Conservation (phyloP, 257 asterid species). For the Euphrasia confusa region DNA sequence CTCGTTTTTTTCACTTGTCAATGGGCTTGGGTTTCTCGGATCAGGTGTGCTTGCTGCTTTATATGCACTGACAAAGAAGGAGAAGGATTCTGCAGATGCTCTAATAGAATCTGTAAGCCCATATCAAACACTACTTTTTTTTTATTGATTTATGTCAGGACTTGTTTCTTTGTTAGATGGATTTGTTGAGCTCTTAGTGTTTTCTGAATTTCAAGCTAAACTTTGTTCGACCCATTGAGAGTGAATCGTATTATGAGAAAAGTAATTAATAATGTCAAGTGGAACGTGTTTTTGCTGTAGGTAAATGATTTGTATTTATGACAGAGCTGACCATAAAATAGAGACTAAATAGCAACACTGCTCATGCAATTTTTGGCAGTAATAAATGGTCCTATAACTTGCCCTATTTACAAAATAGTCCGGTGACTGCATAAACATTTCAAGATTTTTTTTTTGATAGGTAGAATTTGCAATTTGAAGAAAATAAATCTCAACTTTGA, state of each 20-base stretch:
- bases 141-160: conserved; percentile 2
- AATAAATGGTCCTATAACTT: background rate
- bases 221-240: background rate
- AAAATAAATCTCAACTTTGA: background rate
- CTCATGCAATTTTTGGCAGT: no score
- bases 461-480: background rate
- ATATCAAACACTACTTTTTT: background rate
- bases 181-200: background rate
- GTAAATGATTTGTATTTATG: background rate
- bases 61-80: conserved; percentile 50
- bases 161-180: conserved; percentile 6
- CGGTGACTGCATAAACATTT: background rate
- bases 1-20: conserved; percentile 50
- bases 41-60: conserved; percentile 68
- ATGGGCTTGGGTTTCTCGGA: conserved; percentile 54
- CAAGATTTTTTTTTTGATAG: background rate
- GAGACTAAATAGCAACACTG: background rate
- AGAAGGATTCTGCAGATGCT: conserved; percentile 47
- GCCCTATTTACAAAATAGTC: background rate
- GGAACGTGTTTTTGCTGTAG: background rate
- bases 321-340: background rate
- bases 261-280: background rate
- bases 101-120: conserved; percentile 70
- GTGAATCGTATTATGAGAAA: conserved; percentile 2
- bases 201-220: background rate